Percentiles rank a stretch among this genome's conserved stretches.
Evolutionary conservation across 345 rosid species (phyloP).

Genomic region (Citropsis articulata): DNA sequence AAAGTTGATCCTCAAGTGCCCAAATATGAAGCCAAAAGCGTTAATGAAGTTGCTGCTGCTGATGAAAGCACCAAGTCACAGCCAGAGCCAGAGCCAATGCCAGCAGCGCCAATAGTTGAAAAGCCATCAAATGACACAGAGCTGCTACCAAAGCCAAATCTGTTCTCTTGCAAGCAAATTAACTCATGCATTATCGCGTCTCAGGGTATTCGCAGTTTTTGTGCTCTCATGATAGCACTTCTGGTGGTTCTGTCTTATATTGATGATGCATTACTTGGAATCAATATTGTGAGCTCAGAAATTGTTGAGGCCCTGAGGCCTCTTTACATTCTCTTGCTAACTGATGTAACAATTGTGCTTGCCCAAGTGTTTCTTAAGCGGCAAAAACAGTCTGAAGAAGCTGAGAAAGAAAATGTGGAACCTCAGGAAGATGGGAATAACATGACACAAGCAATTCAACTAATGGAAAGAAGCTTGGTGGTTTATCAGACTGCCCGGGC

Average conservation of each 20-base stretch:
- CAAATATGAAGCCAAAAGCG: not conserved
- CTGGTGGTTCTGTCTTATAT: constrained; percentile 48
- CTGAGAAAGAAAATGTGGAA: constrained; percentile 25
- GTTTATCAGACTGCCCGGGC: constrained; percentile 55
- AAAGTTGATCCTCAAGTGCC: not conserved
- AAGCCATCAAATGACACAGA: not conserved
- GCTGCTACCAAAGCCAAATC: constrained; percentile 2
- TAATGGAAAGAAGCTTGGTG: constrained; percentile 74
- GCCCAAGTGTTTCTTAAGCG: constrained; percentile 32
- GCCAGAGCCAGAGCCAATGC: not conserved
- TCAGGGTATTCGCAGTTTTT: constrained; percentile 47
- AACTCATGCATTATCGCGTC: constrained; percentile 55
- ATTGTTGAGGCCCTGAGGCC: constrained; percentile 53
- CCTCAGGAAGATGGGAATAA: constrained; percentile 30
- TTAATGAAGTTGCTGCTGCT: not conserved
- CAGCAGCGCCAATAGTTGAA: not conserved
- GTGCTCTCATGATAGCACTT: constrained; percentile 53
- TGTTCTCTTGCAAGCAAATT: constrained; percentile 53
- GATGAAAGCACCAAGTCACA: not conserved
- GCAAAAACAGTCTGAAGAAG: constrained; percentile 28
- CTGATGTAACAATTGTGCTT: constrained; percentile 51
- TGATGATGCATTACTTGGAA: constrained; percentile 38
- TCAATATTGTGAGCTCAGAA: constrained; percentile 30
- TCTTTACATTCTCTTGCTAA: constrained; percentile 54
- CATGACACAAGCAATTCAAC: constrained; percentile 57